Percentiles rank a stretch among this genome's conserved stretches.
phyloP scores from a whole-genome alignment of 306 rosid species.

The Boehmeria nivea region DNA sequence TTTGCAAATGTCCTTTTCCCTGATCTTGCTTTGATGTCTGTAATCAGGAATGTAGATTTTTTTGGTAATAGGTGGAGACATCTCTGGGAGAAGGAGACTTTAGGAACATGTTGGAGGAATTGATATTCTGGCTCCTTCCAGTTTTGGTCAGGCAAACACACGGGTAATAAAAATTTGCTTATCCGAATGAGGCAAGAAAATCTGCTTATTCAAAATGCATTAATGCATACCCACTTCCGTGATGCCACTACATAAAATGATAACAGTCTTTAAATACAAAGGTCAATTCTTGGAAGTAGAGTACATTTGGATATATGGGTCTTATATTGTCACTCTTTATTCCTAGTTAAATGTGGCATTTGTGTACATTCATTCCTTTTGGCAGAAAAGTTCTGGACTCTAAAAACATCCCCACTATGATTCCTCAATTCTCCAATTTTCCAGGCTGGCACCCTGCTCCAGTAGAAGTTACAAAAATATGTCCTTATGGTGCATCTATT shows the following conservation, averaged over 20 bases:
- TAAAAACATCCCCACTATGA: background rate
- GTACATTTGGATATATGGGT: background rate
- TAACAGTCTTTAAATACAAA: background rate
- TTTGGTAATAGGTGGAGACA: constrained; percentile 98
- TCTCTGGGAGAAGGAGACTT: constrained; percentile 85
- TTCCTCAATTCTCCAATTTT: constrained; percentile 1
- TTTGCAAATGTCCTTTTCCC: background rate
- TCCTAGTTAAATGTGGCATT: no score
- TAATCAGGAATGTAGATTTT: constrained; percentile 52
- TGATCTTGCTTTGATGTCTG: constrained; percentile 6
- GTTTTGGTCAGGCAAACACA: constrained; percentile 98
- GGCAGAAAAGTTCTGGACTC: no score
- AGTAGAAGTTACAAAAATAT: constrained; percentile 76
- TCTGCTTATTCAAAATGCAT: background rate
- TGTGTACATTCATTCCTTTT: no score
- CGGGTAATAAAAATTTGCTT: constrained; percentile 38
- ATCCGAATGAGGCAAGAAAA: background rate
- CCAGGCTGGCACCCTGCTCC: constrained; percentile 82
- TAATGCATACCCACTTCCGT: background rate
- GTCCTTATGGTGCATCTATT: constrained; percentile 80
- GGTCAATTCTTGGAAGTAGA: background rate
- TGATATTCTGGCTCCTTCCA: constrained; percentile 85
- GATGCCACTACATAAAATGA: no score
- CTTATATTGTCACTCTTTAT: no score
- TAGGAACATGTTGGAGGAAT: constrained; percentile 97